Conservation (phyloP, 352 stramenopile species). For the Pythium sp. region DNA sequence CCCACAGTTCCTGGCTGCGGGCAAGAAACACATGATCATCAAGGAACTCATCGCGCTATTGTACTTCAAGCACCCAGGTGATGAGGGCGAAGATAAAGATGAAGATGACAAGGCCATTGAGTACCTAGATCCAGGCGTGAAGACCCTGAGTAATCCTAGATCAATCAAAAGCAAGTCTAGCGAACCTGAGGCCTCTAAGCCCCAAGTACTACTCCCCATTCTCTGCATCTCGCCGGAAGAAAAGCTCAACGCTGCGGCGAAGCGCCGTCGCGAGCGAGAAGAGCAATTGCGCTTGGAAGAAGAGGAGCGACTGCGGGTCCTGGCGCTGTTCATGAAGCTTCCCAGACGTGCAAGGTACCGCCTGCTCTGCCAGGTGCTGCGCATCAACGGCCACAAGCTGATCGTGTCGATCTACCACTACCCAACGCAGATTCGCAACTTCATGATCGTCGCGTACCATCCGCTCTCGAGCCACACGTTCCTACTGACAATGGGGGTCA, state of each 20-base stretch:
- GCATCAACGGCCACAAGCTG: constrained; percentile 38
- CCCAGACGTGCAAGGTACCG: constrained; percentile 47
- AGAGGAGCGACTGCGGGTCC: constrained; percentile 38
- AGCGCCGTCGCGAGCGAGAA: constrained; percentile 48
- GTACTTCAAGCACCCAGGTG: constrained; percentile 55
- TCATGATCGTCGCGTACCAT: constrained; percentile 52
- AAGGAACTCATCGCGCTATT: constrained; percentile 51
- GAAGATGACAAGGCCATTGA: not conserved
- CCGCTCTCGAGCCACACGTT: constrained; percentile 38
- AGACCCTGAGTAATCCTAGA: not conserved
- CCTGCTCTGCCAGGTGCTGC: constrained; percentile 30
- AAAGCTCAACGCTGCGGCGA: constrained; percentile 41
- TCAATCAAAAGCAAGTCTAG: not conserved
- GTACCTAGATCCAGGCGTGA: not conserved
- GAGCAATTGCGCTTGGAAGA: constrained; percentile 48
- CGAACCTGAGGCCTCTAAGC: not conserved
- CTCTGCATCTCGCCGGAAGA: constrained; percentile 43
- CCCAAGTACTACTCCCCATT: constrained; percentile 9
- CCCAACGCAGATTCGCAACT: constrained; percentile 50
- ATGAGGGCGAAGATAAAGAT: constrained; percentile 1
- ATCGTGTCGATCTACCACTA: constrained; percentile 66
- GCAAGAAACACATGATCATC: constrained; percentile 52
- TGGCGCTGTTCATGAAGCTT: constrained; percentile 42
- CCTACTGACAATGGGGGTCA: constrained; percentile 34
- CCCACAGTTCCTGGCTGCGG: constrained; percentile 39